Evolutionary conservation across 192 early-diverging fungal genomes (phyloP).

Genomic region (Coemansia sp.): DNA sequence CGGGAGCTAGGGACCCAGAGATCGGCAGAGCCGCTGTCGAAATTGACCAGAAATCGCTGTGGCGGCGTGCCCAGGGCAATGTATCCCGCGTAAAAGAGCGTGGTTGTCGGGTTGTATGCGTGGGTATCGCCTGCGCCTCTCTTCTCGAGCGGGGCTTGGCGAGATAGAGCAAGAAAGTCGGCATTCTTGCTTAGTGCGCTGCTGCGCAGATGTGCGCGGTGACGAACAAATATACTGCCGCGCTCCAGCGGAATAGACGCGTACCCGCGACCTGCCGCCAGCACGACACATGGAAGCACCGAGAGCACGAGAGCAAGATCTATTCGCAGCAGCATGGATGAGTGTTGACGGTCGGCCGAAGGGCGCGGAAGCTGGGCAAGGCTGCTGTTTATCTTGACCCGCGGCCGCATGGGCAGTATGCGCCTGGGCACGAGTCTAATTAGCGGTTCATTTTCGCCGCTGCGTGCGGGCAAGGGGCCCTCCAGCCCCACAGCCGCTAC

Average conservation of each 20-base stretch:
- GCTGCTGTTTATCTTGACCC: too few species aligned
- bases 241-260: conserved; percentile 25
- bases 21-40: conserved; percentile 65
- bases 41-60: conserved; percentile 60
- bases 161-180: conserved; percentile 6
- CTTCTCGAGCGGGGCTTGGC: not conserved
- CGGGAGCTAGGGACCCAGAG: conserved; percentile 61
- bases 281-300: not conserved
- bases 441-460: too few species aligned
- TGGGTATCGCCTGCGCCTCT: not conserved
- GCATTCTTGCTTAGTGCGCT: conserved; percentile 22
- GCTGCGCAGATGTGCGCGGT: conserved; percentile 16
- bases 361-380: too few species aligned
- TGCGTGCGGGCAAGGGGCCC: too few species aligned
- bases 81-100: conserved; percentile 58
- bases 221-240: conserved; percentile 37
- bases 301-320: not conserved
- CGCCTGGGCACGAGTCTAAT: too few species aligned
- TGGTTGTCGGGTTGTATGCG: conserved; percentile 35
- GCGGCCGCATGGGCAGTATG: too few species aligned
- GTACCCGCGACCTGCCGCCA: conserved; percentile 7
- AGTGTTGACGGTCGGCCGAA: too few species aligned
- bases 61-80: conserved; percentile 59
- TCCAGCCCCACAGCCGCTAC: too few species aligned
- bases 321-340: too few species aligned